Evolutionary conservation across 306 rosid genomes (phyloP), one percentile per base, ranked within the genome.

Genomic region (Lathyrus aphaca): DNA sequence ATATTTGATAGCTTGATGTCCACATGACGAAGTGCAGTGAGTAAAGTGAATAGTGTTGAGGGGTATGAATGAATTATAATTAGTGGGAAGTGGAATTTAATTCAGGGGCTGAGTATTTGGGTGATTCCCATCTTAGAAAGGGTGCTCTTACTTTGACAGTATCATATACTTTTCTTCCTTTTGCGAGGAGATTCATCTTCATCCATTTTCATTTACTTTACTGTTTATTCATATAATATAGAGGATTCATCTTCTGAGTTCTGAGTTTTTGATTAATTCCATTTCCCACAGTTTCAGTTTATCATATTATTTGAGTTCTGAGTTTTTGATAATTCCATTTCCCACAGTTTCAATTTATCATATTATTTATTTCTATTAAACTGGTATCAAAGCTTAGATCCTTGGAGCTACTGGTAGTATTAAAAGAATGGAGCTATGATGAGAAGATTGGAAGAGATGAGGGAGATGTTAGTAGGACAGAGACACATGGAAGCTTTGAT

Each of bases 381-480:
- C 12, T 53, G 59, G 15, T 53, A 23, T 53, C 32, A 5, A 21
- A 23, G 59, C 59, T 21, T 30, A 19, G 9, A 10, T 53, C 4
- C 15, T 21, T 54, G 37, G 37, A 10, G 60, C 9, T 21, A 7
- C 16, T 11, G 35, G 60, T 54, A 54, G 10, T 54, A 18, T 18
- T 8, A 50, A 50, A 50, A 18, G 57, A 50, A 50, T 8, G 29
- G 42, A 50, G 63, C 37, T 21, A 15, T 51, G 25, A 23, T 55
- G 17, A 25, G 38, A 55, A 12, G 62, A 55, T 55, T 55, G 62
- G 17, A 55, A 55, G 16, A 55, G 18, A 56, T 13, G 10, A 14
- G 62, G 62, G 38, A 25, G 62, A 25, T 56, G 39, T 10, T 56
- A 56, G 39, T 55, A 55, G 62, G 62, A 55, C 38, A 55, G 9